These are phyloP conservation scores for Saccharomyces jurei DNA, from an alignment of 805 yeast species.

Conservation along the genomic window DNA sequence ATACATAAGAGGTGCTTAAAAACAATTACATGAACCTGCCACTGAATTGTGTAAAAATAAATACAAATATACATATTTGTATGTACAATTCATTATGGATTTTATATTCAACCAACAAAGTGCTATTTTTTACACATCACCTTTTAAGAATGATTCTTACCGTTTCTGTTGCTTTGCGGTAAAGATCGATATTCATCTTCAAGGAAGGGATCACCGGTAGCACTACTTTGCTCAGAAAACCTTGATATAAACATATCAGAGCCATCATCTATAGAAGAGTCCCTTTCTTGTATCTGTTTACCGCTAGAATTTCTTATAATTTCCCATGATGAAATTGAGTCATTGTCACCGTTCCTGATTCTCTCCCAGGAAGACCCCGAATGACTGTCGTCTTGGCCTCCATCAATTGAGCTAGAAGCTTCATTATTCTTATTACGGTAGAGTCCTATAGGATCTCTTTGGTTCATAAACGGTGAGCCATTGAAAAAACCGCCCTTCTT, in stretches of 20 bases:
- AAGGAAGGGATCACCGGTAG: conserved; percentile 5
- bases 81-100: not conserved
- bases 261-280: not conserved
- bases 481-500: not conserved
- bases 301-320: not conserved
- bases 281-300: not conserved
- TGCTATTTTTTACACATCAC: not conserved
- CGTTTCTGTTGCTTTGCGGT: conserved; percentile 12
- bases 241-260: not conserved
- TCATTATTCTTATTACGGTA: conserved; percentile 24
- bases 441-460: conserved; percentile 34
- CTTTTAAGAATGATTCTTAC: conserved; percentile 2
- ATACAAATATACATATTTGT: not conserved
- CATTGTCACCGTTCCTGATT: conserved; percentile 15
- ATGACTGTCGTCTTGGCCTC: conserved; percentile 6
- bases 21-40: not conserved
- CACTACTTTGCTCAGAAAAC: conserved; percentile 4
- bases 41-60: not conserved
- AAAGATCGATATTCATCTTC: conserved; percentile 15
- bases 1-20: not conserved
- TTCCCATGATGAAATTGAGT: not conserved
- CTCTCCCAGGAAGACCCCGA: conserved; percentile 26
- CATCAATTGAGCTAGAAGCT: conserved; percentile 4
- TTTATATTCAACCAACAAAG: not conserved
- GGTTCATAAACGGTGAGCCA: conserved; percentile 23